Evolutionary conservation across 2,329 filamentous ascomycete species (phyloP), one percentile per base, ranked within the genome.

Genomic region (Ophiostoma quercus): DNA sequence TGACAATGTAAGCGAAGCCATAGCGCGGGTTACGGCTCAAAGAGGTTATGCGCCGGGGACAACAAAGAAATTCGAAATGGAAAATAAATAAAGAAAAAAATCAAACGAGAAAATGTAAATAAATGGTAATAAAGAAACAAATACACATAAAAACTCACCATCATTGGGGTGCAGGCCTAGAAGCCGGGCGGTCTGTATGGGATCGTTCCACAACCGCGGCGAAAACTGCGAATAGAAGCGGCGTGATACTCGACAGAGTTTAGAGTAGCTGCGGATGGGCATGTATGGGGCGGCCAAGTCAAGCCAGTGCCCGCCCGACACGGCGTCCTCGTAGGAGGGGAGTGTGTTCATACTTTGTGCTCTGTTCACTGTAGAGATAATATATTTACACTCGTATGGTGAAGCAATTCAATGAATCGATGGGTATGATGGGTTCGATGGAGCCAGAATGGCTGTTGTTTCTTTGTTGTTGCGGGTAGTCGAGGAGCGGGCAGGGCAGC

Each of bases 131-230:
- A n/a, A 14, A 25, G 25, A 22, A 66, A 22, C 6, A 19, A n/a
- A 32, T 37, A 11, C 22, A 60, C 16, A 41, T 22, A 43, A 25
- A 16, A 63, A 69, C 74, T 71, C 71, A 74, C 75, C 74, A 16
- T 74, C 77, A 73, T 79, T 80, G 14, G 80, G 80, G 70, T 82
- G 79, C 32, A 84, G 74, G 6, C 81, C 80, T 9, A 81, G 76
- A 1, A 72, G 75, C 71, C 80, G 78, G 32, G 79, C 78, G 1
- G 79, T 75, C 22, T 77, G 74, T 22, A 86, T 74, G 12, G 85
- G 79, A 74, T 87, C 81, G 71, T 78, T 78, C 85, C 85, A 88
- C 22, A 87, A 76, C 4, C 79, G 80, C 25, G 84, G 83, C 4
- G 82, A 82, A 74, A 88, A 87, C 25, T 81, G 76, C 60, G 73